phyloP scores from a whole-genome alignment of 1,284 basidiomycete species.

The Melanopsichium pennsylvanicum region DNA sequence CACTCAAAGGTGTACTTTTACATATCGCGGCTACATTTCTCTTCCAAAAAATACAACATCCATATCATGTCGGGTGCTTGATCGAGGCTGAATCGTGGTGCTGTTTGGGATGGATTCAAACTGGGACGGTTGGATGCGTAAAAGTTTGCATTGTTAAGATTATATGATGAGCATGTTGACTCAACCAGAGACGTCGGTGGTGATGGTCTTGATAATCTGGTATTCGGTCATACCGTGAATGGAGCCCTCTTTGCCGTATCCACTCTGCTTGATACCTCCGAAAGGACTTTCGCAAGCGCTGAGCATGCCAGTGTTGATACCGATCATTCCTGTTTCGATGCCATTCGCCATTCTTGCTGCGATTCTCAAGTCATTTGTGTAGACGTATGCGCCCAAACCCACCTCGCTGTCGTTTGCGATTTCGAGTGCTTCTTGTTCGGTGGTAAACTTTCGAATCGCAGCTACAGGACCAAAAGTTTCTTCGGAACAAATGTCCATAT shows the following conservation, averaged over 20 bases:
- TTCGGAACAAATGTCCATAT: constrained; percentile 50
- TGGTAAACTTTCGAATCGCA: constrained; percentile 48
- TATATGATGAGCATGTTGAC: no score
- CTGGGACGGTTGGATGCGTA: no score
- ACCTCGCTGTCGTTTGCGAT: constrained; percentile 47
- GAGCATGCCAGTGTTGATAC: constrained; percentile 52
- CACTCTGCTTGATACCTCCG: constrained; percentile 39
- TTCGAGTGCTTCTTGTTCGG: constrained; percentile 42
- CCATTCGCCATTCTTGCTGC: constrained; percentile 31
- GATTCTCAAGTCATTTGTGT: constrained; percentile 37
- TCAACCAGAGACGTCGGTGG: constrained; percentile 19
- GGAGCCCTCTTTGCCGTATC: constrained; percentile 36
- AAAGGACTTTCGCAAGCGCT: constrained; percentile 37
- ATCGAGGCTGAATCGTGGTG: no score
- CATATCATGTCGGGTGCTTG: no score
- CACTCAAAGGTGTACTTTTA: no score
- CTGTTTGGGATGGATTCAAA: no score
- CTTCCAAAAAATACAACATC: no score
- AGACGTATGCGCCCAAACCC: constrained; percentile 50
- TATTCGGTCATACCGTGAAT: constrained; percentile 37
- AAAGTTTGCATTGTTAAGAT: no score
- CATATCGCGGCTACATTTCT: no score
- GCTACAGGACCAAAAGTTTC: constrained; percentile 60
- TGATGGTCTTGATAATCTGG: constrained; percentile 32
- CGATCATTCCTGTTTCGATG: constrained; percentile 50